Evolutionary conservation across 495 filamentous ascomycete genomes (phyloP).

Genomic region (Aspergillus heteromorphus): DNA sequence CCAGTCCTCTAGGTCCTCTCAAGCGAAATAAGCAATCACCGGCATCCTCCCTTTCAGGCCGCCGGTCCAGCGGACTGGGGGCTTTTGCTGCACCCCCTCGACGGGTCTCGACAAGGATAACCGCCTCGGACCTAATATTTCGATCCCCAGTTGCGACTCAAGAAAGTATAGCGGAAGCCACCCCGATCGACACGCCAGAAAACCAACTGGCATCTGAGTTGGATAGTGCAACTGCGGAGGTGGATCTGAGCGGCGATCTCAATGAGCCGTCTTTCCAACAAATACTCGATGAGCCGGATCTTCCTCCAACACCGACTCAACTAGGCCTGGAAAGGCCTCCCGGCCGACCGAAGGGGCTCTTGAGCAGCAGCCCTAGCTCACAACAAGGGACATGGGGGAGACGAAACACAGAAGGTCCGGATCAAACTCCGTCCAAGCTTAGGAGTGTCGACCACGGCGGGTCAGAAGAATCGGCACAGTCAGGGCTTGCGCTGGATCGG

Average conservation of each 20-base stretch:
- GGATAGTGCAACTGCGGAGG: slow-evolving; percentile 28
- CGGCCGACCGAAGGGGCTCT: slow-evolving; percentile 28
- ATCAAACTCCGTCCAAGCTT: slow-evolving; percentile 31
- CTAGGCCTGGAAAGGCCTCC: slow-evolving; percentile 46
- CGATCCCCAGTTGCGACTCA: slow-evolving; percentile 35
- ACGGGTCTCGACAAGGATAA: slow-evolving; percentile 34
- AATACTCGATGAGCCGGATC: slow-evolving; percentile 54
- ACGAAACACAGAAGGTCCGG: slow-evolving; percentile 16
- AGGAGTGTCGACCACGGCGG: slow-evolving; percentile 17
- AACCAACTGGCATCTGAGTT: slow-evolving; percentile 37
- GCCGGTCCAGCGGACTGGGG: slow-evolving; percentile 29
- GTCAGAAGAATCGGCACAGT: slow-evolving; percentile 6
- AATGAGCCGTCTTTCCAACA: slow-evolving; percentile 30
- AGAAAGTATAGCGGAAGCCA: slow-evolving; percentile 16
- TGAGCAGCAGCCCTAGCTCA: slow-evolving; percentile 42
- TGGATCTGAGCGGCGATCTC: slow-evolving; percentile 14
- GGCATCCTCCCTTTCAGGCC: slow-evolving; percentile 5
- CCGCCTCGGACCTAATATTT: slow-evolving; percentile 40
- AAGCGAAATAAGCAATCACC: slow-evolving; percentile 24
- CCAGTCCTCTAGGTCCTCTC: slow-evolving; percentile 26
- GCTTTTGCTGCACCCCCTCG: slow-evolving; percentile 40
- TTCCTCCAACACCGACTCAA: slow-evolving; percentile 66
- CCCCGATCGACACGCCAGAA: slow-evolving; percentile 27
- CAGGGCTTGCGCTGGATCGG: slow-evolving; percentile 1
- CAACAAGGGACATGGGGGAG: slow-evolving; percentile 27